Conservation (phyloP, 768 basidiomycete species). For the Asterophora lycoperdoides region DNA sequence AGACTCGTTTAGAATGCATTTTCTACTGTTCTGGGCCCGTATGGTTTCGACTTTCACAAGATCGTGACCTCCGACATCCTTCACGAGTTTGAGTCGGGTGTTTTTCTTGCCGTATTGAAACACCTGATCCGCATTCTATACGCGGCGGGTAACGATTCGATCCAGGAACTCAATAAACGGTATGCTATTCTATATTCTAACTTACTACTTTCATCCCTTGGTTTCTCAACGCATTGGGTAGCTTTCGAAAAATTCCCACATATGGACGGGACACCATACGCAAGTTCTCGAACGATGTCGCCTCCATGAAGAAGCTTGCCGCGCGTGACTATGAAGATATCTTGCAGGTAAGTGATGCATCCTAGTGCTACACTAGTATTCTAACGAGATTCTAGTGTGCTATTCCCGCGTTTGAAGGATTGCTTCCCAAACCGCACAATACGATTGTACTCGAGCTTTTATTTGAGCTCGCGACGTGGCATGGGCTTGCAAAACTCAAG, state of each 20-base stretch:
- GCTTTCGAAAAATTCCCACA: slow-evolving; percentile 2
- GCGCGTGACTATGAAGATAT: slow-evolving; percentile 28
- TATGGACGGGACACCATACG: slow-evolving; percentile 14
- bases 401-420: slow-evolving; percentile 11
- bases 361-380: neutral
- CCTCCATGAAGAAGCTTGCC: slow-evolving; percentile 21
- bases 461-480: slow-evolving; percentile 22
- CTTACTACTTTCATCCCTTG: no score
- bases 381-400: slow-evolving; percentile 6
- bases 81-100: slow-evolving; percentile 26
- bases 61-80: slow-evolving; percentile 20
- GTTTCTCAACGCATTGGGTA: no score
- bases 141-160: slow-evolving; percentile 6
- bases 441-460: slow-evolving; percentile 14
- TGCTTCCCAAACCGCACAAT: slow-evolving; percentile 16
- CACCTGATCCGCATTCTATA: slow-evolving; percentile 22
- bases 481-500: slow-evolving; percentile 22
- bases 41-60: slow-evolving; percentile 14
- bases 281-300: slow-evolving; percentile 18
- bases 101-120: slow-evolving; percentile 18
- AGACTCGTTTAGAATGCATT: slow-evolving; percentile 4
- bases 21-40: neutral
- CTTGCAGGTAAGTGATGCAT: slow-evolving; percentile 20
- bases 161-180: slow-evolving; percentile 15
- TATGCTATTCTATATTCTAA: slow-evolving; percentile 1